phyloP scores from a whole-genome alignment of 305 asterid genomes.

The Fraxinus paxiana region DNA sequence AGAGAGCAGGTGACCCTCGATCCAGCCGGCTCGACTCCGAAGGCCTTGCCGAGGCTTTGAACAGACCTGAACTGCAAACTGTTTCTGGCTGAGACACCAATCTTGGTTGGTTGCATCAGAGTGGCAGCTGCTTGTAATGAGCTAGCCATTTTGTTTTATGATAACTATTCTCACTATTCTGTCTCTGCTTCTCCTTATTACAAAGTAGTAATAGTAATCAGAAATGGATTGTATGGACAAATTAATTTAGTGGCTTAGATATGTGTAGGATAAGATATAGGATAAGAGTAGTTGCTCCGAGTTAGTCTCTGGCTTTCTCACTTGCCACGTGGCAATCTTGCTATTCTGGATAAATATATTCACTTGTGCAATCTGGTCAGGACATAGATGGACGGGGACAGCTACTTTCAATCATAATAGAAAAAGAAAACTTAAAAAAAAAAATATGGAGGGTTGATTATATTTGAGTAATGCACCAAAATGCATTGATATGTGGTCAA shows the following conservation, averaged over 20 bases:
- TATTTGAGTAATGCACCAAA: too few species aligned
- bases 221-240: constrained; percentile 8
- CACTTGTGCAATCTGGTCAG: background rate
- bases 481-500: too few species aligned
- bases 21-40: constrained; percentile 50
- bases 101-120: constrained; percentile 68
- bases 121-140: constrained; percentile 86
- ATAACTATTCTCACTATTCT: background rate
- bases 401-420: background rate
- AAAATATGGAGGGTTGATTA: too few species aligned
- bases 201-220: constrained; percentile 20
- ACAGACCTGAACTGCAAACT: constrained; percentile 49
- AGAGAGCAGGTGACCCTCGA: constrained; percentile 68
- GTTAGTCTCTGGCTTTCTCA: constrained; percentile 14
- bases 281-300: constrained; percentile 35
- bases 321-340: constrained; percentile 35
- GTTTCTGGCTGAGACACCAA: constrained; percentile 47
- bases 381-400: background rate
- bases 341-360: constrained; percentile 25
- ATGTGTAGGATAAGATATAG: constrained; percentile 39
- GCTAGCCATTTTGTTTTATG: constrained; percentile 53
- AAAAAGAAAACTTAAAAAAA: too few species aligned
- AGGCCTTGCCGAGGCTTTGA: constrained; percentile 49
- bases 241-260: constrained; percentile 29
- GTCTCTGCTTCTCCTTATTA: constrained; percentile 16